These are phyloP conservation scores for Glutinoglossum americanum DNA, from an alignment of 495 filamentous ascomycete genomes.

Conservation along the genomic window DNA sequence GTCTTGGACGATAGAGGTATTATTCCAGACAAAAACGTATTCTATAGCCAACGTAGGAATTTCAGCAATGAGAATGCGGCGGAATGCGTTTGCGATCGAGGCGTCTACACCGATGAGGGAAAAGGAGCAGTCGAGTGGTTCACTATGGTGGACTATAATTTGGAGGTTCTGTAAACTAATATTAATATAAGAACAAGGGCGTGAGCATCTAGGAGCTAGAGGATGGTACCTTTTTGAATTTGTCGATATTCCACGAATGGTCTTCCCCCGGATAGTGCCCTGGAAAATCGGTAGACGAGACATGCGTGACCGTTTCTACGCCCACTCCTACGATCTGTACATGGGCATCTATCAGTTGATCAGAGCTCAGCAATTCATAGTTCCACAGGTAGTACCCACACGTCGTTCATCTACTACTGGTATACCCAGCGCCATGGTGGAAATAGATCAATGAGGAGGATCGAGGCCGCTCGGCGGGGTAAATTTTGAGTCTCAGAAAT, in stretches of 20 bases:
- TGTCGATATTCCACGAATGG: conserved; percentile 61
- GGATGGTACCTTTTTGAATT: conserved; percentile 36
- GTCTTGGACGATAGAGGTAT: conserved; percentile 93
- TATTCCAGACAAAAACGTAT: conserved; percentile 72
- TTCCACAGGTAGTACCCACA: neutral
- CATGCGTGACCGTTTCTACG: conserved; percentile 69
- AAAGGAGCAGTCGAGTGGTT: conserved; percentile 54
- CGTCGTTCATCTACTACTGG: conserved; percentile 7
- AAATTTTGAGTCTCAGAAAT: too few species aligned
- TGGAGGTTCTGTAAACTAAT: conserved; percentile 28
- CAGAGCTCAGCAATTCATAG: neutral
- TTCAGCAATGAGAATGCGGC: conserved; percentile 88
- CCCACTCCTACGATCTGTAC: conserved; percentile 64
- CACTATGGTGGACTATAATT: conserved; percentile 67
- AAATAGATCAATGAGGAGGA: neutral
- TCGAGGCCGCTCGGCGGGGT: neutral
- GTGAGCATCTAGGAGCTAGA: neutral
- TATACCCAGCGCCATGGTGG: neutral
- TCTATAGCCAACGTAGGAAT: conserved; percentile 89
- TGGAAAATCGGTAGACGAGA: conserved; percentile 75
- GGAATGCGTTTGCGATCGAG: conserved; percentile 90
- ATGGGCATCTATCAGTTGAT: neutral
- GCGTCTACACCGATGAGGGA: conserved; percentile 84
- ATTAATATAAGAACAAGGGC: neutral
- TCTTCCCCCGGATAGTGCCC: conserved; percentile 80